Conservation (phyloP, 106 monocot species). For the Gastrodia elata region DNA sequence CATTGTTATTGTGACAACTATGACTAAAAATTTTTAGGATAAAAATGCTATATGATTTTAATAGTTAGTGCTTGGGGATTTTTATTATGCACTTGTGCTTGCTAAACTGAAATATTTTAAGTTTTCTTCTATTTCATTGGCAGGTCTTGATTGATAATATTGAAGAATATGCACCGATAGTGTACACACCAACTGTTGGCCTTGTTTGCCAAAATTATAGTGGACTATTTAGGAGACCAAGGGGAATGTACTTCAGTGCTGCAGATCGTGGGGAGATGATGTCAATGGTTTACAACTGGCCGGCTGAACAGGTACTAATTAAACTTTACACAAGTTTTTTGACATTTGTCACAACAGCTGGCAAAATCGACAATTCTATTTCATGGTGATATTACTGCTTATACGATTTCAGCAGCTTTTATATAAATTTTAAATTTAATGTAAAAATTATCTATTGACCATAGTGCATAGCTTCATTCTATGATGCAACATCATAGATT, state of each 20-base stretch:
- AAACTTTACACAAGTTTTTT: not conserved
- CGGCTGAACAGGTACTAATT: constrained; percentile 71
- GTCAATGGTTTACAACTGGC: constrained; percentile 99
- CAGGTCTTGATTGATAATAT: constrained; percentile 80
- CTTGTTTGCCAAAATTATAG: constrained; percentile 99
- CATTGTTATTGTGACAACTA: not conserved
- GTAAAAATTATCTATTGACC: no score
- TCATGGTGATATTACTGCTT: not conserved
- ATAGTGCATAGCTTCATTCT: no score
- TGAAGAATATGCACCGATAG: constrained; percentile 94
- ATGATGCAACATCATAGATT: no score
- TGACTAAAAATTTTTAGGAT: not conserved
- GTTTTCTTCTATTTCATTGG: constrained; percentile 6
- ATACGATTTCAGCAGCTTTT: not conserved
- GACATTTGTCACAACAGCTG: not conserved
- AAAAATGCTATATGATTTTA: not conserved
- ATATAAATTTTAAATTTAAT: not conserved
- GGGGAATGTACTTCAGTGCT: constrained; percentile 99
- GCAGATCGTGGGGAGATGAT: constrained; percentile 98
- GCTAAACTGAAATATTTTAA: constrained; percentile 8
- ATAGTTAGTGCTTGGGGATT: not conserved
- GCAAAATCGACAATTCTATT: not conserved
- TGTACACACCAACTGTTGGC: constrained; percentile 97
- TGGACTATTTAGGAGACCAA: constrained; percentile 86
- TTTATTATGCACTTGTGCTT: not conserved